A percentile compares a stretch with the other conserved stretches of the same genome.
Evolutionary conservation across 768 basidiomycete species (phyloP).

Genomic region (Suillus ampliporus): DNA sequence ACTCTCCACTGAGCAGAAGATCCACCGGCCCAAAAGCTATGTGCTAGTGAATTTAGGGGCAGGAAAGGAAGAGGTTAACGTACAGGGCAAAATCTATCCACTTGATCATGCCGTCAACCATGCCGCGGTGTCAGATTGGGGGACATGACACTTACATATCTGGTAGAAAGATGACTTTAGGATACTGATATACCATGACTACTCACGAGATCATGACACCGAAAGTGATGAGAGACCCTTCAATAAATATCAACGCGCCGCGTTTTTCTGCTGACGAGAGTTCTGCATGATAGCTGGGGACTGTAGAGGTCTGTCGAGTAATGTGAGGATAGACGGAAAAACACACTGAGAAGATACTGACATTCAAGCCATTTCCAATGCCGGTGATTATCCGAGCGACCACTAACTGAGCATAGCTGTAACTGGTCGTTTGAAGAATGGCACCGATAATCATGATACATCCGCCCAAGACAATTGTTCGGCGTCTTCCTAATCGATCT

Average conservation of each 20-base stretch:
- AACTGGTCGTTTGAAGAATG: constrained; percentile 62
- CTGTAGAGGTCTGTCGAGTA: constrained; percentile 58
- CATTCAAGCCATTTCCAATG: constrained; percentile 69
- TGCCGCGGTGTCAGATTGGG: neutral
- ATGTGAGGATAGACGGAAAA: neutral
- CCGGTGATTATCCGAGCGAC: constrained; percentile 67
- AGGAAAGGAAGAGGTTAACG: constrained; percentile 21
- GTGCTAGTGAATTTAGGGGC: neutral
- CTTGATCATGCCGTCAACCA: constrained; percentile 29
- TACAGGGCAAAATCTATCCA: constrained; percentile 72
- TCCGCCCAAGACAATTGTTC: constrained; percentile 62
- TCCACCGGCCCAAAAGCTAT: constrained; percentile 54
- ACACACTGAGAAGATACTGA: constrained; percentile 28
- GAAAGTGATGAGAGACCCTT: constrained; percentile 66
- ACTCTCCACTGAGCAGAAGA: constrained; percentile 67
- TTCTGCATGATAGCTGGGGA: constrained; percentile 70
- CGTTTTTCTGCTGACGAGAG: constrained; percentile 64
- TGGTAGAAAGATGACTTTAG: constrained; percentile 4
- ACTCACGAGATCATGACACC: constrained; percentile 68
- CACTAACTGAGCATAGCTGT: constrained; percentile 63
- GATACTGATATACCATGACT: neutral
- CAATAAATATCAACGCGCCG: constrained; percentile 68
- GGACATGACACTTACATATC: constrained; percentile 20
- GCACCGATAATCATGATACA: constrained; percentile 67
- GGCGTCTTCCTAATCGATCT: constrained; percentile 62